Conservation (phyloP, 371 early-diverging fungal genomes). For the Sporodiniella umbellata region DNA sequence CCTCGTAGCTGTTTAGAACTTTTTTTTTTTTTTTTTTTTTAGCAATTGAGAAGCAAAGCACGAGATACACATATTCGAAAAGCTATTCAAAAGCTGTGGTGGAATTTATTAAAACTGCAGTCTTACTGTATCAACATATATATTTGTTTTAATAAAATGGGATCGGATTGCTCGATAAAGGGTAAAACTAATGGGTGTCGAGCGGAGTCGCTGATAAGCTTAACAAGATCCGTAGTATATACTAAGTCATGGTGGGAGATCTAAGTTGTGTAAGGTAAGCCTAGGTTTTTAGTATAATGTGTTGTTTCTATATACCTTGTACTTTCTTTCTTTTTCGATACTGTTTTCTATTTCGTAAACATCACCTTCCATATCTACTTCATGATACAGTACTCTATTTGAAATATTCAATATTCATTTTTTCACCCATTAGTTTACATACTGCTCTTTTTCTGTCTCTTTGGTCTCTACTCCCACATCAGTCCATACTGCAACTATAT, state of each 20-base stretch:
- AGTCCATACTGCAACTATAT: slow-evolving; percentile 61
- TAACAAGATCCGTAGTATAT: slow-evolving; percentile 53
- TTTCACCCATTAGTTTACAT: slow-evolving; percentile 11
- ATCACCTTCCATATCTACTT: slow-evolving; percentile 59
- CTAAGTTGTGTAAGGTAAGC: slow-evolving; percentile 12
- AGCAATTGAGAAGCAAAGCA: too few species aligned
- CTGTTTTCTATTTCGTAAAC: slow-evolving; percentile 52
- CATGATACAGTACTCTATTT: slow-evolving; percentile 61
- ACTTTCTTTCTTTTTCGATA: slow-evolving; percentile 46
- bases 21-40: too few species aligned
- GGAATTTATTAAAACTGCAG: too few species aligned
- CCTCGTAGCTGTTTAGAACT: too few species aligned
- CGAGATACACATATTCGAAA: too few species aligned
- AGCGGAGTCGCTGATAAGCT: slow-evolving; percentile 48
- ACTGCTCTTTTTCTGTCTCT: slow-evolving; percentile 60
- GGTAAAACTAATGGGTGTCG: slow-evolving; percentile 24
- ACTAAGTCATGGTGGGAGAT: slow-evolving; percentile 54
- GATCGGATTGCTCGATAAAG: slow-evolving; percentile 49
- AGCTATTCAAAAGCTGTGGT: too few species aligned
- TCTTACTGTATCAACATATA: slow-evolving; percentile 8
- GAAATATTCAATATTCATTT: too few species aligned
- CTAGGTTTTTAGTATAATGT: neutral
- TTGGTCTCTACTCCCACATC: slow-evolving; percentile 63
- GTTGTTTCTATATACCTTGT: slow-evolving; percentile 22
- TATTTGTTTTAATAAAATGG: slow-evolving; percentile 43